phyloP scores from a whole-genome alignment of 306 rosid species.

The Heteromeles arbutifolia region DNA sequence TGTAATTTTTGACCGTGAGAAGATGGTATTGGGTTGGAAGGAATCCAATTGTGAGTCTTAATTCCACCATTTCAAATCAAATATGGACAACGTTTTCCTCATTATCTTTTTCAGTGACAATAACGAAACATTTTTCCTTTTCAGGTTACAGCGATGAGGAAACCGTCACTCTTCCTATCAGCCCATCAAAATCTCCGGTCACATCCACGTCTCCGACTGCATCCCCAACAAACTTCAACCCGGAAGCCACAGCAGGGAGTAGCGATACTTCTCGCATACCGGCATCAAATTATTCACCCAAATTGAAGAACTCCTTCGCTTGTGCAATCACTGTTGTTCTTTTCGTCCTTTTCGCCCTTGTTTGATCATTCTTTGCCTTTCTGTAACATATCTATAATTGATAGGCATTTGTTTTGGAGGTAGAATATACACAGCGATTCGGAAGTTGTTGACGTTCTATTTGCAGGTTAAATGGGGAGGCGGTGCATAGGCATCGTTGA shows the following conservation, averaged over 20 bases:
- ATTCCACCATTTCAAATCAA: neutral
- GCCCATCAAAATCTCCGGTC: constrained; percentile 29
- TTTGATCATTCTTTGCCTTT: constrained; percentile 27
- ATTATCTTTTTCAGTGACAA: constrained; percentile 1
- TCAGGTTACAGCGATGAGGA: constrained; percentile 49
- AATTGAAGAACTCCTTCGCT: constrained; percentile 27
- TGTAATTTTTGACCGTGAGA: constrained; percentile 68
- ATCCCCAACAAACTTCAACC: constrained; percentile 39
- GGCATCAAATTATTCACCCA: constrained; percentile 24
- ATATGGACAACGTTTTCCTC: neutral
- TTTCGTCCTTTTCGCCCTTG: constrained; percentile 30
- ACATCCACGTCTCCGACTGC: constrained; percentile 20
- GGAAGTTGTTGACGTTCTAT: constrained; percentile 22
- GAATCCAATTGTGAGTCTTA: constrained; percentile 58
- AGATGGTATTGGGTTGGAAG: constrained; percentile 69
- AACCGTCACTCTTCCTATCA: constrained; percentile 28
- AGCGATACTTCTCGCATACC: constrained; percentile 16
- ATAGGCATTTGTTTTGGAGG: constrained; percentile 11
- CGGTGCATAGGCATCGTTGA: too few species aligned
- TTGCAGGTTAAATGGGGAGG: neutral
- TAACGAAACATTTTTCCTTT: constrained; percentile 1
- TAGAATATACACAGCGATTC: neutral
- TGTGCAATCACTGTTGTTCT: constrained; percentile 22
- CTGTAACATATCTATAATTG: constrained; percentile 15
- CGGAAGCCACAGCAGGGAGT: constrained; percentile 34